Evolutionary conservation across 2,329 filamentous ascomycete species (phyloP).

Genomic region (Botrytis fabae): DNA sequence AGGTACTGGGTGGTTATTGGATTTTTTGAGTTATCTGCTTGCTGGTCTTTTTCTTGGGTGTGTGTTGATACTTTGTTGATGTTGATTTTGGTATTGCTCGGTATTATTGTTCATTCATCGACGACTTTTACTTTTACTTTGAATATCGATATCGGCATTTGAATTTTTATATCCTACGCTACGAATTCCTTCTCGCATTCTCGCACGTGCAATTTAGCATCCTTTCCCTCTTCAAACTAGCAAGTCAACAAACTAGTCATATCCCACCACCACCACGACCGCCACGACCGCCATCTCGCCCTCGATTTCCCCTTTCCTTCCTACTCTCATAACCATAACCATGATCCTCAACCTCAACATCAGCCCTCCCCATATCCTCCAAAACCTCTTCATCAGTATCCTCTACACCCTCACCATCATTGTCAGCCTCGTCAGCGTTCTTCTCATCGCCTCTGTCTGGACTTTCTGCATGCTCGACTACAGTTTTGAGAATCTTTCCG

Average conservation of each 20-base stretch:
- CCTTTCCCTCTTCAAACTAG: no score
- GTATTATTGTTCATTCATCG: accelerated
- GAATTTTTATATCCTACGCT: no score
- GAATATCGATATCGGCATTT: no score
- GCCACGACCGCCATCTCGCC: no score
- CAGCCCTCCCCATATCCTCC: not conserved
- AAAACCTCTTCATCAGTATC: not conserved
- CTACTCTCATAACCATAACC: no score
- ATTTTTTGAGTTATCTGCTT: not conserved
- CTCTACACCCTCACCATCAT: not conserved
- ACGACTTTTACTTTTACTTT: no score
- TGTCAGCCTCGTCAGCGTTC: not conserved
- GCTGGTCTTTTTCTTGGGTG: no score
- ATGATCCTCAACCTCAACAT: not conserved
- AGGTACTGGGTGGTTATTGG: not conserved
- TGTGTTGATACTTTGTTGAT: no score
- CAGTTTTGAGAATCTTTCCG: not conserved
- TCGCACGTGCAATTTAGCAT: not conserved
- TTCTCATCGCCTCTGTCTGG: not conserved
- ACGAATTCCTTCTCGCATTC: not conserved
- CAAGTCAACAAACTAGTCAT: no score
- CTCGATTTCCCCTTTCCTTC: not conserved
- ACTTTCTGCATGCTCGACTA: not conserved
- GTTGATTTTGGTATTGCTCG: not conserved
- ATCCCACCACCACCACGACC: not conserved